phyloP scores from a whole-genome alignment of 2,329 filamentous ascomycete species.

The Dactylonectria estremocensis region DNA sequence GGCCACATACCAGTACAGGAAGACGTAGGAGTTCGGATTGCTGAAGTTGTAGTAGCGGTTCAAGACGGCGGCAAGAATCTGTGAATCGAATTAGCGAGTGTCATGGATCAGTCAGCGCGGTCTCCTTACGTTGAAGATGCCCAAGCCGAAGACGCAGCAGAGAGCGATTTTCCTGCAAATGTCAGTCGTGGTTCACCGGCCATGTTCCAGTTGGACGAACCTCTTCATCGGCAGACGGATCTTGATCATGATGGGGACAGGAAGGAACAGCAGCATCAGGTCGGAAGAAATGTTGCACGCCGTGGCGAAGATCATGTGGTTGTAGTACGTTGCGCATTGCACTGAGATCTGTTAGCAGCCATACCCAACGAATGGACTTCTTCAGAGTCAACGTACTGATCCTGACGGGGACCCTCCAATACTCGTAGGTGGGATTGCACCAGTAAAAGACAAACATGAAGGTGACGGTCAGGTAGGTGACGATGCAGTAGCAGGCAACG shows the following conservation, averaged over 20 bases:
- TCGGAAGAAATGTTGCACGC: constrained; percentile 65
- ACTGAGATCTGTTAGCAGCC: constrained; percentile 39
- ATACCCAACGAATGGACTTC: no score
- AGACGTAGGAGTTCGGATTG: constrained; percentile 68
- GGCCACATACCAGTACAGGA: constrained; percentile 73
- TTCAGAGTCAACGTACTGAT: constrained; percentile 43
- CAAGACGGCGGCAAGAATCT: constrained; percentile 70
- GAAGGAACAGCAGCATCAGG: constrained; percentile 61
- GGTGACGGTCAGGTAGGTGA: constrained; percentile 64
- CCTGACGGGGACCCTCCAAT: constrained; percentile 65
- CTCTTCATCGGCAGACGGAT: constrained; percentile 55
- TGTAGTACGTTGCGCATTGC: constrained; percentile 62
- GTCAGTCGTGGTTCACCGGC: background rate
- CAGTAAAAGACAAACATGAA: constrained; percentile 67
- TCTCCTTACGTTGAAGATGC: constrained; percentile 60
- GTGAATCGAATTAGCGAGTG: constrained; percentile 27
- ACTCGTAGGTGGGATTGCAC: constrained; percentile 67
- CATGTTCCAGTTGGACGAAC: background rate
- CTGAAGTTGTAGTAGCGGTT: constrained; percentile 75
- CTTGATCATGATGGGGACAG: constrained; percentile 61
- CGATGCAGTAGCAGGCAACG: constrained; percentile 60
- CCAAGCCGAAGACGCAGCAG: constrained; percentile 69
- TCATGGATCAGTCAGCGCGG: no score
- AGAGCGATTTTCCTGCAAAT: constrained; percentile 65
- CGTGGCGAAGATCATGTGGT: constrained; percentile 64